A percentile compares a stretch with the other conserved stretches of the same genome.
phyloP scores from a whole-genome alignment of 108 stramenopile genomes.

The Stephanodiscus minutulus region DNA sequence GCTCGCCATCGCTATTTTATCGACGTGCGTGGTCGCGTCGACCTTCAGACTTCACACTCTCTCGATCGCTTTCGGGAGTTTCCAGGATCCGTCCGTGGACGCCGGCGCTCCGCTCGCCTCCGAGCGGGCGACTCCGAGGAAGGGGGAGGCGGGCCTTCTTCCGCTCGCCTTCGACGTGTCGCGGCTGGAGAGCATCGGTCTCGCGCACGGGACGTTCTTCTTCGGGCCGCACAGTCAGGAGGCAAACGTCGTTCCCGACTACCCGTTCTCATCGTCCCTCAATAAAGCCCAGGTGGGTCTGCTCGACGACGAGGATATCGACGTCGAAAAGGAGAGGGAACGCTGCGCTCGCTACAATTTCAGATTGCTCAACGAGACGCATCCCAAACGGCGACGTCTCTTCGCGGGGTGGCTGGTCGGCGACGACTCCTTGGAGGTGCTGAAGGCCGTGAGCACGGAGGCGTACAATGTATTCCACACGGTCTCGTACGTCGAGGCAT shows the following conservation, averaged over 20 bases:
- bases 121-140: no score
- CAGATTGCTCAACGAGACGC: background rate
- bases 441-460: slow-evolving; percentile 42
- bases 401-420: slow-evolving; percentile 40
- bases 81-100: no score
- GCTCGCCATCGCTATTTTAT: no score
- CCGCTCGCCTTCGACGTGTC: background rate
- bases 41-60: no score
- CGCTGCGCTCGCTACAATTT: background rate
- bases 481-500: slow-evolving; percentile 48
- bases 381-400: slow-evolving; percentile 5
- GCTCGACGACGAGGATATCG: background rate
- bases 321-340: background rate
- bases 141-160: no score
- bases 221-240: background rate
- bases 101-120: no score
- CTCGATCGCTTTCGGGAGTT: no score
- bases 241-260: background rate
- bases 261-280: background rate
- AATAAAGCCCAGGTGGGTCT: background rate
- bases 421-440: slow-evolving; percentile 42
- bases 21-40: no score
- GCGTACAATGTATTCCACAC: slow-evolving; percentile 41
- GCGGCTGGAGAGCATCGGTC: background rate
- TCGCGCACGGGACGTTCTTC: background rate